Percentiles rank a stretch among this genome's conserved stretches.
phyloP scores from a whole-genome alignment of 805 yeast genomes.

The Saccharomyces eubayanus region DNA sequence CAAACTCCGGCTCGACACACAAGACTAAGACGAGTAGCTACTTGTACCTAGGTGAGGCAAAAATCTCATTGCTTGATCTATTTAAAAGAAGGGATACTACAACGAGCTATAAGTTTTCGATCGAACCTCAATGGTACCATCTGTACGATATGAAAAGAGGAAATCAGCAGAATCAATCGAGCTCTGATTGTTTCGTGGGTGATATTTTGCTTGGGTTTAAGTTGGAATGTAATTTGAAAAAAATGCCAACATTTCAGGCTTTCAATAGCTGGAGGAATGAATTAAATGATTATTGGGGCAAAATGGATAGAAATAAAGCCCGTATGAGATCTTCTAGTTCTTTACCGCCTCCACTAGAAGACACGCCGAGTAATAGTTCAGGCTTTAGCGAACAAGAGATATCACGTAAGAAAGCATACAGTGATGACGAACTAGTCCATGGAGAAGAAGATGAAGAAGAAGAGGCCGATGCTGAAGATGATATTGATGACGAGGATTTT shows the following conservation, averaged over 20 bases:
- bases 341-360: background rate
- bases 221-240: slow-evolving; percentile 12
- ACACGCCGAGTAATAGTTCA: background rate
- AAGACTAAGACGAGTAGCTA: slow-evolving; percentile 8
- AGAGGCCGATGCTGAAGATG: slow-evolving; percentile 8
- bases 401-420: background rate
- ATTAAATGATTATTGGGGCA: slow-evolving; percentile 1
- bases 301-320: background rate
- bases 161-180: slow-evolving; percentile 1
- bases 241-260: slow-evolving; percentile 14
- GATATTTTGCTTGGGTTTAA: slow-evolving; percentile 21
- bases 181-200: slow-evolving; percentile 12
- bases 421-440: background rate
- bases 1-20: background rate
- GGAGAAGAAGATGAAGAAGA: slow-evolving; percentile 1
- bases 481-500: slow-evolving; percentile 6
- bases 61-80: slow-evolving; percentile 22
- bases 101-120: slow-evolving; percentile 15
- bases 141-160: slow-evolving; percentile 20
- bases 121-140: slow-evolving; percentile 20
- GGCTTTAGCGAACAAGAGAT: background rate
- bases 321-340: background rate
- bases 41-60: slow-evolving; percentile 27
- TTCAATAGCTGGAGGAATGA: slow-evolving; percentile 19
- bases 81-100: slow-evolving; percentile 15